Evolutionary conservation across 495 filamentous ascomycete genomes (phyloP), one percentile per base, ranked within the genome.

Genomic region (Penicillium waksmanii): DNA sequence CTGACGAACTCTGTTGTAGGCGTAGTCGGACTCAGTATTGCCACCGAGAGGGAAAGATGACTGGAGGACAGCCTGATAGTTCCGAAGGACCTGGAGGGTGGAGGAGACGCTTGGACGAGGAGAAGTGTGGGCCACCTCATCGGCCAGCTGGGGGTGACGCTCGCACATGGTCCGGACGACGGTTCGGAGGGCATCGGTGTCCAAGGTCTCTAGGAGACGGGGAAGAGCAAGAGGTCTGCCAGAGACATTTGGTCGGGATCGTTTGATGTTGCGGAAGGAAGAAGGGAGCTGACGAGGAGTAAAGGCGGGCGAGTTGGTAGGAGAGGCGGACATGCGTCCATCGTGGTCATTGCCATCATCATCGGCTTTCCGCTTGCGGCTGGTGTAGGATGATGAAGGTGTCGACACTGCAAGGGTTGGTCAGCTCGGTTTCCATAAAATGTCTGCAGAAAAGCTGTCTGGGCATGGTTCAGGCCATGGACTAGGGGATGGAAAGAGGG

Each of bases 1-100:
- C 63, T 93, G 89, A 51, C 88, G 88, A 31, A 98, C 93, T 67
- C 95, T 87, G 72, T 96, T 96, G 70, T 96, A 98, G 21, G 92
- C 87, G 75, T 98, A 98, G 62, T 98, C 96, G 23, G 92, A 94
- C 56, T 85, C 87, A 36, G 85, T 81, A 49, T 90, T 87, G 64
- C 86, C 85, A 64, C 95, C 95, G 68, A 93, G 87, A 9, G 95
- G 95, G 56, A 97, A 90, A 0, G 96, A 89, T n/a, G 84, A 84
- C 56, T 84, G 87, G 46, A 98, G 79, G 40, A 82, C 82, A 11
- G 84, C 79, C 68, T 96, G 89, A 65, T 98, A 98, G 54, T 88
- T 87, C 51, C 82, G 81, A 49, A 98, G 81, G 4, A 96, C 92
- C 18, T 85, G 80, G 15, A 97, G 77, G 4, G 92, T 91, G 5